Evolutionary conservation across 1,284 basidiomycete genomes (phyloP), one percentile per base, ranked within the genome.

Genomic region (Sporisorium scitamineum): DNA sequence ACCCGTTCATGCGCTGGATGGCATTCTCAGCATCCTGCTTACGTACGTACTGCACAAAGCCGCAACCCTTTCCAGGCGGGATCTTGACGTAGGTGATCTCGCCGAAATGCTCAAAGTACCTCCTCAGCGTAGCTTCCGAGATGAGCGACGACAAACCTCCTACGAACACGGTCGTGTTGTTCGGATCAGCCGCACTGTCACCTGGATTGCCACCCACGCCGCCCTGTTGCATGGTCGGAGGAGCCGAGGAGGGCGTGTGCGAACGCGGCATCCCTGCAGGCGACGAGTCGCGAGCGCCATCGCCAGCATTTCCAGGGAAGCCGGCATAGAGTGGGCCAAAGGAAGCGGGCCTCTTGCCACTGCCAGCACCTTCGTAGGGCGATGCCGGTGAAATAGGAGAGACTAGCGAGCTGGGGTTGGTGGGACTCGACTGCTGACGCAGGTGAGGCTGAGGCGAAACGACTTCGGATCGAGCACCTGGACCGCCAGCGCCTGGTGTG

Each of bases 1-100:
- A 97, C 24, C 94, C 94, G 87, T 97, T 94, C 94, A 97, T 95
- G 86, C 93, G 93, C 86, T 94, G 92, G 76, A 97, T 97, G 3
- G 95, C 94, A 27, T 90, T 89, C 84, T 96, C 94, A 7, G 95
- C 95, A 86, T 97, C 95, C 13, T 90, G 90, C 86, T 97, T 95
- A 74, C 91, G 89, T 27, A 95, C 92, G 81, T 94, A 97, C 86
- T 96, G 94, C 29, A 97, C 94, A 80, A 97, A 97, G 0, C 95
- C 94, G 81, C 95, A 97, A 70, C 95, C 93, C 84, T 97, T 97
- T 54, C 94, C 94, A 27, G 94, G 92, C 3, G 95, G 95, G 8
- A 97, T 94, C 87, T 97, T 97, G 84, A 96, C 93, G 39, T 84
- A 83, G 22, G 79, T 76, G 70, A 85, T 84, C 53, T 80, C 79